phyloP scores from a whole-genome alignment of 257 asterid species.

The Misopates orontium region DNA sequence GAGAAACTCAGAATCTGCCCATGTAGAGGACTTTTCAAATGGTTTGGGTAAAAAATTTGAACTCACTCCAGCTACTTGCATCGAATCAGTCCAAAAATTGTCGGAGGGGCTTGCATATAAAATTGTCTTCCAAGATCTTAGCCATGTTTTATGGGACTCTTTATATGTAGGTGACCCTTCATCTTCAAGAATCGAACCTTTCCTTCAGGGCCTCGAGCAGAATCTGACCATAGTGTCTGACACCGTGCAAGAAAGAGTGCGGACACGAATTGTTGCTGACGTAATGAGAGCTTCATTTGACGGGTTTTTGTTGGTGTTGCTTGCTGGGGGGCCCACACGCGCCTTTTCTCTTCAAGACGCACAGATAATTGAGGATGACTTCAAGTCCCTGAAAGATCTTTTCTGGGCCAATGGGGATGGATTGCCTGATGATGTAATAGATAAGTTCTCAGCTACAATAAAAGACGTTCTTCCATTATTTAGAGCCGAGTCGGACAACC shows the following conservation, averaged over 20 bases:
- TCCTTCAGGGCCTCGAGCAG: slow-evolving; percentile 76
- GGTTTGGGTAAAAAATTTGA: slow-evolving; percentile 75
- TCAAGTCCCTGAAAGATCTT: slow-evolving; percentile 74
- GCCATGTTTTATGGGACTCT: slow-evolving; percentile 68
- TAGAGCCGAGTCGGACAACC: slow-evolving; percentile 66
- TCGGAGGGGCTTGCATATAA: slow-evolving; percentile 75
- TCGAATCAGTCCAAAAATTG: slow-evolving; percentile 84
- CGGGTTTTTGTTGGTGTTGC: slow-evolving; percentile 78
- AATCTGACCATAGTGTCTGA: slow-evolving; percentile 66
- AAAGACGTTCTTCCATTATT: slow-evolving; percentile 77
- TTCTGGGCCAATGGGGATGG: slow-evolving; percentile 97
- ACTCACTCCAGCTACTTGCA: slow-evolving; percentile 74
- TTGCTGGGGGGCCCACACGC: slow-evolving; percentile 92
- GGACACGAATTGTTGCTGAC: slow-evolving; percentile 76
- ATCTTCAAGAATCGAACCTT: slow-evolving; percentile 80
- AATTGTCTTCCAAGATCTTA: slow-evolving; percentile 74
- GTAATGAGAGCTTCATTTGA: slow-evolving; percentile 90
- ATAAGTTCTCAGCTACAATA: slow-evolving; percentile 63
- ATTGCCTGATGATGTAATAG: slow-evolving; percentile 66
- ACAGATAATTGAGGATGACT: slow-evolving; percentile 79
- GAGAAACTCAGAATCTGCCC: slow-evolving; percentile 93
- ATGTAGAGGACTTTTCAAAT: slow-evolving; percentile 73
- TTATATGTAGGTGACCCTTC: slow-evolving; percentile 81
- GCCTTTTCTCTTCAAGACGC: slow-evolving; percentile 69
- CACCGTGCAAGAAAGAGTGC: slow-evolving; percentile 73